These are phyloP conservation scores for Allomyces macrogynus DNA, from an alignment of 192 early-diverging fungal species.

Conservation along the genomic window DNA sequence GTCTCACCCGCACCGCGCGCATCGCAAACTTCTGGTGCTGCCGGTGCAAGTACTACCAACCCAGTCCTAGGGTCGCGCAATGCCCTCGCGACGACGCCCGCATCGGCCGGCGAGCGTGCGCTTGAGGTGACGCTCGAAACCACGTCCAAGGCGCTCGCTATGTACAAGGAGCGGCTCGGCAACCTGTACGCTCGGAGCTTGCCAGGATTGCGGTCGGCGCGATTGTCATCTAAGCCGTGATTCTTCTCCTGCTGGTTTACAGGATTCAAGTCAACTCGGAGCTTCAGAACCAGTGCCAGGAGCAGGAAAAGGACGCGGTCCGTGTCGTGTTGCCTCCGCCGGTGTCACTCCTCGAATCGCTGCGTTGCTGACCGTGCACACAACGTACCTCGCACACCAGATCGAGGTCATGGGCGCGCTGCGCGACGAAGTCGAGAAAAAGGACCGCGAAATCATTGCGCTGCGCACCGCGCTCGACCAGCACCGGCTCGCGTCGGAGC, in stretches of 20 bases:
- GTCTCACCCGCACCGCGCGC: no score
- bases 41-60: no score
- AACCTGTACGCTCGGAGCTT: not conserved
- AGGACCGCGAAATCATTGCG: constrained; percentile 21
- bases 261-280: constrained; percentile 24
- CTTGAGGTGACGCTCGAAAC: not conserved
- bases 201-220: not conserved
- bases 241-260: not conserved
- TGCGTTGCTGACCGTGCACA: not conserved
- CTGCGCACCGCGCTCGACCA: constrained; percentile 19
- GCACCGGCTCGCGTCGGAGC: constrained; percentile 7
- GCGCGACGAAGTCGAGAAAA: constrained; percentile 28
- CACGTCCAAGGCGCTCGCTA: not conserved
- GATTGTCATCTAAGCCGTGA: not conserved
- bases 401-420: constrained; percentile 38
- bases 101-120: no score
- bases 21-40: no score
- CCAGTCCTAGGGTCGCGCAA: no score
- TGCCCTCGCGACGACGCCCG: no score
- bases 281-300: constrained; percentile 23
- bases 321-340: constrained; percentile 2
- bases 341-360: not conserved
- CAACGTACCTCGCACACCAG: constrained; percentile 8
- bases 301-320: constrained; percentile 42
- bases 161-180: not conserved